Evolutionary conservation across 306 rosid species (phyloP).

Genomic region (Fragaria vesca): DNA sequence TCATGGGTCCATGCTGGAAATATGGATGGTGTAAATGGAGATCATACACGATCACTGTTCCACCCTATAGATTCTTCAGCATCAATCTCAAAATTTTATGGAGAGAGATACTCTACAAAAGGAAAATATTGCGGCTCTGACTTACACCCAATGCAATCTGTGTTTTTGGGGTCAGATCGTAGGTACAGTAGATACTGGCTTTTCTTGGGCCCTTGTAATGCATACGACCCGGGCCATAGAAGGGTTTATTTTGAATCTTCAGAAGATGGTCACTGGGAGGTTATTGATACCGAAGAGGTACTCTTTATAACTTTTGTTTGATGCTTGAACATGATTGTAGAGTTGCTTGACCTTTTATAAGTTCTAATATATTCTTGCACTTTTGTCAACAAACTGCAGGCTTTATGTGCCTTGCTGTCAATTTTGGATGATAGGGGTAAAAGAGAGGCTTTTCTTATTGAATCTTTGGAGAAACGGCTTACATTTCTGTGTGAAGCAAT

Average conservation of each 20-base stretch:
- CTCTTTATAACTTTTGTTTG: constrained; percentile 19
- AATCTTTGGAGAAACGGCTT: constrained; percentile 73
- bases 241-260: constrained; percentile 97
- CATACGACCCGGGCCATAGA: constrained; percentile 85
- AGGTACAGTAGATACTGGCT: constrained; percentile 97
- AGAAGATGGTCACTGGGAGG: constrained; percentile 98
- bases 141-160: constrained; percentile 83
- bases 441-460: constrained; percentile 85
- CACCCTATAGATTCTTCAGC: constrained; percentile 67
- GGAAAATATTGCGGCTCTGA: constrained; percentile 31
- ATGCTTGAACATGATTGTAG: background rate
- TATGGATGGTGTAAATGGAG: constrained; percentile 41
- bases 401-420: constrained; percentile 67
- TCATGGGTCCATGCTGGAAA: constrained; percentile 43
- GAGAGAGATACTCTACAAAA: constrained; percentile 31
- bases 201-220: constrained; percentile 90
- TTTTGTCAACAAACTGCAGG: constrained; percentile 50
- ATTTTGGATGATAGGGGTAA: constrained; percentile 91
- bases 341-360: constrained; percentile 1
- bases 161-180: constrained; percentile 97
- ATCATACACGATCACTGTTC: constrained; percentile 37
- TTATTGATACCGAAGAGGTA: constrained; percentile 92
- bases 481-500: constrained; percentile 55
- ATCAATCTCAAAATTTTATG: constrained; percentile 40
- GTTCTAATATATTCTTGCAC: constrained; percentile 9